A percentile compares a stretch with the other conserved stretches of the same genome.
phyloP scores from a whole-genome alignment of 2,329 filamentous ascomycete genomes.

The Phialocephala subalpina region DNA sequence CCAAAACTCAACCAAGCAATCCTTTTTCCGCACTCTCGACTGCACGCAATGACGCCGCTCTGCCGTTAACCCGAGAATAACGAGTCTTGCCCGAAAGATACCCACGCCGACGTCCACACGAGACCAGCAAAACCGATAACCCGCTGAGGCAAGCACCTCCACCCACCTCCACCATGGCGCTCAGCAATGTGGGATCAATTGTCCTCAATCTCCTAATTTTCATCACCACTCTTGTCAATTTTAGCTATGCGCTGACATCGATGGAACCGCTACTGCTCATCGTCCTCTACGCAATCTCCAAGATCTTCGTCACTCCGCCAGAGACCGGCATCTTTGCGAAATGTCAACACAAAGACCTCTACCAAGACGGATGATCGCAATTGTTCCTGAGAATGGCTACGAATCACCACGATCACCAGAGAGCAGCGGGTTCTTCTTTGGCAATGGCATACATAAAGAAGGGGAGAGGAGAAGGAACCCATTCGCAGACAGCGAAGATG shows the following conservation, averaged over 20 bases:
- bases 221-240: constrained; percentile 60
- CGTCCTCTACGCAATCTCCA: constrained; percentile 56
- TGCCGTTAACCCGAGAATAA: constrained; percentile 17
- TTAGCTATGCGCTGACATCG: constrained; percentile 58
- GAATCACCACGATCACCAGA: constrained; percentile 45
- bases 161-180: constrained; percentile 51
- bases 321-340: constrained; percentile 53
- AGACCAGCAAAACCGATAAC: constrained; percentile 5
- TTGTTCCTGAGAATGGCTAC: constrained; percentile 42
- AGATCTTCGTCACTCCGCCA: constrained; percentile 55
- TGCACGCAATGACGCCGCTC: constrained; percentile 10
- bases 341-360: constrained; percentile 41
- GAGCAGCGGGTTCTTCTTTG: constrained; percentile 20
- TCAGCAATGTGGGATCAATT: constrained; percentile 60
- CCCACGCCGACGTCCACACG: not conserved
- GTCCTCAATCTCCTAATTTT: constrained; percentile 61
- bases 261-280: constrained; percentile 57
- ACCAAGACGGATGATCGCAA: constrained; percentile 36
- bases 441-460: constrained; percentile 13
- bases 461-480: constrained; percentile 23
- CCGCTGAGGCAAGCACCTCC: not conserved
- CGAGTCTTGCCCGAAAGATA: constrained; percentile 6
- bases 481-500: constrained; percentile 2
- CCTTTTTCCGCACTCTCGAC: not conserved
- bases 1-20: not conserved